phyloP scores from a whole-genome alignment of 2,329 filamentous ascomycete genomes.

The Verticillium nonalfalfae region DNA sequence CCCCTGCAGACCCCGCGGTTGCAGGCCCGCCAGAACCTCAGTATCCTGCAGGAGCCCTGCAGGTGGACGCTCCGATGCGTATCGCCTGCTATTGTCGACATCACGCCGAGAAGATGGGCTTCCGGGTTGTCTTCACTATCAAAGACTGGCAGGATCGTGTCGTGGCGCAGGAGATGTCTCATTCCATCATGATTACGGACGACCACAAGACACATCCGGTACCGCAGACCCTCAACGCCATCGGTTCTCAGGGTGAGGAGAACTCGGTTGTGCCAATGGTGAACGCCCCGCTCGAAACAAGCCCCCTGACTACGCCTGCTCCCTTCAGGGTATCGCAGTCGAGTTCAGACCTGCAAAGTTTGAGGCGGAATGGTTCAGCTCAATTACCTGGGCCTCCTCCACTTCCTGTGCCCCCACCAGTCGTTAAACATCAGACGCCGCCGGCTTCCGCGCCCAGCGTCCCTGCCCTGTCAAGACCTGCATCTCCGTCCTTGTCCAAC shows the following conservation, averaged over 20 bases:
- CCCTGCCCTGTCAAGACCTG: slow-evolving; percentile 56
- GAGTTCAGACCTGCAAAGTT: slow-evolving; percentile 53
- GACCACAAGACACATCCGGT: slow-evolving; percentile 82
- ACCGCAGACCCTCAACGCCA: slow-evolving; percentile 18
- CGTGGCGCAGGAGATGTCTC: slow-evolving; percentile 77
- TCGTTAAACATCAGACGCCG: slow-evolving; percentile 17
- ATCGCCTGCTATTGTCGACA: slow-evolving; percentile 97
- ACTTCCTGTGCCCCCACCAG: slow-evolving; percentile 43
- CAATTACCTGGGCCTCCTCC: neutral
- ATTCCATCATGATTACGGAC: slow-evolving; percentile 93
- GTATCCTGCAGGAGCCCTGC: slow-evolving; percentile 54
- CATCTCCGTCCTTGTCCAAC: slow-evolving; percentile 57
- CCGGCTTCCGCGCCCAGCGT: slow-evolving; percentile 5
- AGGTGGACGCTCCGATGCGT: slow-evolving; percentile 84
- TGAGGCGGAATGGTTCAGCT: neutral
- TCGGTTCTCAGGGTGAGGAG: neutral
- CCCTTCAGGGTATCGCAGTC: slow-evolving; percentile 54
- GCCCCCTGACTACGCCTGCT: slow-evolving; percentile 25
- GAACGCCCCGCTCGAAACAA: slow-evolving; percentile 16
- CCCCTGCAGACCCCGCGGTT: slow-evolving; percentile 29
- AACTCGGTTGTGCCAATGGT: neutral
- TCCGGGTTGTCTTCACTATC: slow-evolving; percentile 89
- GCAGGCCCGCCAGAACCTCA: slow-evolving; percentile 35
- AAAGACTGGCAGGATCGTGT: slow-evolving; percentile 73
- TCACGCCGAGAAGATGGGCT: slow-evolving; percentile 88